phyloP scores from a whole-genome alignment of 192 early-diverging fungal genomes.

The Jimgerdemannia lactiflua region DNA sequence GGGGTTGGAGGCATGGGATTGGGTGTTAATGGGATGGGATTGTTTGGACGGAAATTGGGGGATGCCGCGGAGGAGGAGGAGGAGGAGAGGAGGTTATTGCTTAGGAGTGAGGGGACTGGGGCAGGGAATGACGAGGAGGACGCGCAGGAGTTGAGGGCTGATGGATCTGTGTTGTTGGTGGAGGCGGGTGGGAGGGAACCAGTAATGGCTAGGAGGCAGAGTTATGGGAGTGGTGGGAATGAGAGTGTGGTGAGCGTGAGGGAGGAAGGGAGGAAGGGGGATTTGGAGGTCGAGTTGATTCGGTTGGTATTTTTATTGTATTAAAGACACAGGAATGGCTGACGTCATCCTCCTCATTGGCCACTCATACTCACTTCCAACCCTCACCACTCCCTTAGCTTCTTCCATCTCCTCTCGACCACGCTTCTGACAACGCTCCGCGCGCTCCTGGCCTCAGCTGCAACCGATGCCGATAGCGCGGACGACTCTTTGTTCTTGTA shows the following conservation, averaged over 20 bases:
- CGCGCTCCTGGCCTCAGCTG: constrained; percentile 23
- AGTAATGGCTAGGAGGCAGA: not conserved
- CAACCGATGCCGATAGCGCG: constrained; percentile 23
- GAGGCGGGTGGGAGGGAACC: constrained; percentile 3
- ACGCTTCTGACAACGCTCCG: constrained; percentile 24
- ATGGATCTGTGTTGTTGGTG: constrained; percentile 12
- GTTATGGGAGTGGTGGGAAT: constrained; percentile 3
- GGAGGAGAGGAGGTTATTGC: constrained; percentile 9
- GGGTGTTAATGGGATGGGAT: constrained; percentile 13
- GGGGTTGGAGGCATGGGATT: not conserved
- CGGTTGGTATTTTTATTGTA: constrained; percentile 15
- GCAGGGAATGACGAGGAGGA: constrained; percentile 25
- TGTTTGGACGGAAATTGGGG: constrained; percentile 5
- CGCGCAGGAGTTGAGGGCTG: constrained; percentile 21
- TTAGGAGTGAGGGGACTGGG: constrained; percentile 1
- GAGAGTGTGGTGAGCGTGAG: constrained; percentile 6
- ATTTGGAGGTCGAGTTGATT: constrained; percentile 22
- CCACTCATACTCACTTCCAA: not conserved
- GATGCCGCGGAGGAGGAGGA: constrained; percentile 6
- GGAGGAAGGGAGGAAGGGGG: constrained; percentile 4
- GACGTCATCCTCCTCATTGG: too few species aligned
- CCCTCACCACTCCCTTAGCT: constrained; percentile 9
- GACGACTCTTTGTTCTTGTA: constrained; percentile 16
- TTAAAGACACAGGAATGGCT: not conserved
- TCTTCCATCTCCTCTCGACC: constrained; percentile 36